These are phyloP conservation scores for Solanum raphanifolium DNA, from an alignment of 257 asterid species.

Conservation along the genomic window DNA sequence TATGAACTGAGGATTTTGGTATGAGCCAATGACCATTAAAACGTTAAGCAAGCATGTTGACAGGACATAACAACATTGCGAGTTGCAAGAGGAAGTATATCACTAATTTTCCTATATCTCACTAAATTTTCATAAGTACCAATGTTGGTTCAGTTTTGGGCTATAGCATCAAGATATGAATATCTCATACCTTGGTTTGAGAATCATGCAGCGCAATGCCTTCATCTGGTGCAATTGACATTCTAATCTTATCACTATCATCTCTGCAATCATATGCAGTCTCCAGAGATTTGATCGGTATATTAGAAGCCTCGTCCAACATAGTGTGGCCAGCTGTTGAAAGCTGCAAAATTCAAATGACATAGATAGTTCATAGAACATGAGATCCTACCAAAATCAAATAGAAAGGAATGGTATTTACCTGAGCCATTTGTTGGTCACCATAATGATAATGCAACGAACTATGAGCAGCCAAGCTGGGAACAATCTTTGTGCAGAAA, in stretches of 20 bases:
- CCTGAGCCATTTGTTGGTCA: constrained; percentile 21
- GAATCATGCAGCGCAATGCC: not conserved
- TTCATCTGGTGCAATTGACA: not conserved
- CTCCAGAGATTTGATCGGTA: not conserved
- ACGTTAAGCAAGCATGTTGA: not conserved
- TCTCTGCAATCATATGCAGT: not conserved
- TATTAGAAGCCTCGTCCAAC: not conserved
- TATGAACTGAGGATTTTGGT: not conserved
- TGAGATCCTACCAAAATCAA: not conserved
- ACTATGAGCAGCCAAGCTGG: constrained; percentile 9
- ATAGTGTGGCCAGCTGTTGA: not conserved
- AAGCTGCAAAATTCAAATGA: not conserved
- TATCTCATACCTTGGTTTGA: not conserved
- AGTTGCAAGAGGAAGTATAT: not conserved
- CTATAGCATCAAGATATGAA: not conserved
- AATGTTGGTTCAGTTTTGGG: not conserved
- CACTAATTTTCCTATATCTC: not conserved
- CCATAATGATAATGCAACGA: constrained; percentile 14
- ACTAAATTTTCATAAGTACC: not conserved
- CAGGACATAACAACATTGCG: not conserved
- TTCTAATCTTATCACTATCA: not conserved
- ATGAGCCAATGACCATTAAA: not conserved
- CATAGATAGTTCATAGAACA: not conserved
- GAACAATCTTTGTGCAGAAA: constrained; percentile 8
- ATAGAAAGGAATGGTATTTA: not conserved